phyloP scores from a whole-genome alignment of 345 rosid genomes.

The Orychophragmus violaceus region DNA sequence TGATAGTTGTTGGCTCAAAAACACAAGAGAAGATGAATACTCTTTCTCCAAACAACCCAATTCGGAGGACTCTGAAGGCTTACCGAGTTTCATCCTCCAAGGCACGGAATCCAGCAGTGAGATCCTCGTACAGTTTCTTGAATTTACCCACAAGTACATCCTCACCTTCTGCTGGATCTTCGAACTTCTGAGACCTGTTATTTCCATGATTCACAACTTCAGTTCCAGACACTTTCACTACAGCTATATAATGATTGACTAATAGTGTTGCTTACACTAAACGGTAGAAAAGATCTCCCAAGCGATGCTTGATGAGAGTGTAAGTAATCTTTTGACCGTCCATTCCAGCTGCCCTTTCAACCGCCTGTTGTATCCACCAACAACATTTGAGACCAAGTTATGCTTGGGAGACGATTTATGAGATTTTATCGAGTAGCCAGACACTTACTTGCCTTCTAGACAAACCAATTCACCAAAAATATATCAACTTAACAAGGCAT shows the following conservation, averaged over 20 bases:
- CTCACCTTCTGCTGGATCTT: slow-evolving; percentile 99
- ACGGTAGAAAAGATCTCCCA: slow-evolving; percentile 96
- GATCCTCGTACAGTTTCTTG: slow-evolving; percentile 77
- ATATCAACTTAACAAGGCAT: background rate
- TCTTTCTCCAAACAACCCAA: slow-evolving; percentile 21
- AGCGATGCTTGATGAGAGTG: slow-evolving; percentile 84
- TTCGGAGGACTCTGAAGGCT: slow-evolving; percentile 6
- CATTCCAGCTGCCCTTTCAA: slow-evolving; percentile 97
- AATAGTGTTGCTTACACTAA: slow-evolving; percentile 57
- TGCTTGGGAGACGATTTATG: too few relatives aligned
- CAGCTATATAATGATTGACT: background rate
- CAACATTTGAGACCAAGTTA: background rate
- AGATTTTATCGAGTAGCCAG: background rate
- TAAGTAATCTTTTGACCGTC: slow-evolving; percentile 97
- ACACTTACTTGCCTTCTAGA: background rate
- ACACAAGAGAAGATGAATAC: slow-evolving; percentile 23
- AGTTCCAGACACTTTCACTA: background rate
- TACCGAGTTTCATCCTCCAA: slow-evolving; percentile 94
- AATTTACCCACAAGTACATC: slow-evolving; percentile 76
- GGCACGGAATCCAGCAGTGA: slow-evolving; percentile 89
- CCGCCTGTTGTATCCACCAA: slow-evolving; percentile 50
- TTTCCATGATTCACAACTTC: background rate
- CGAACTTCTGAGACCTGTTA: slow-evolving; percentile 90
- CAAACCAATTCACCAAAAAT: background rate
- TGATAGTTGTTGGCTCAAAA: slow-evolving; percentile 31